phyloP scores from a whole-genome alignment of 495 filamentous ascomycete genomes.

The Thermochaetoides thermophila region DNA sequence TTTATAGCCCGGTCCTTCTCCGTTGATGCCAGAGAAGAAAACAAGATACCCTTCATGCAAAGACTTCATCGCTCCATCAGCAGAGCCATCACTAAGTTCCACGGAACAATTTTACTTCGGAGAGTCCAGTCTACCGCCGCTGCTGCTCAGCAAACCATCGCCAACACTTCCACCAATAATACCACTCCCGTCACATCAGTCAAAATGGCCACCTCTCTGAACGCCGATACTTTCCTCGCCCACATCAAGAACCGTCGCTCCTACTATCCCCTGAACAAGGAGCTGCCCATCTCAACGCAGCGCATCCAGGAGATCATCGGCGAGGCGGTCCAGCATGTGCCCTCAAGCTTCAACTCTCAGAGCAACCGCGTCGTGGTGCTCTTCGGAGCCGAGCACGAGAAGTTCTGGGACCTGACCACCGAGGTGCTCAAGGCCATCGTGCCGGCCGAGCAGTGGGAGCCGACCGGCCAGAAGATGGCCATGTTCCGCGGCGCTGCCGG shows the following conservation, averaged over 20 bases:
- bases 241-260: conserved; percentile 42
- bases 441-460: conserved; percentile 35
- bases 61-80: neutral
- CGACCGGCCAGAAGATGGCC: conserved; percentile 32
- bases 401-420: conserved; percentile 45
- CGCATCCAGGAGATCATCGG: conserved; percentile 42
- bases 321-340: conserved; percentile 37
- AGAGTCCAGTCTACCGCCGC: conserved; percentile 8
- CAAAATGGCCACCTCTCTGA: conserved; percentile 16
- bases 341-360: conserved; percentile 53
- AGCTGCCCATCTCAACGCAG: conserved; percentile 31
- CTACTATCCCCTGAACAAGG: conserved; percentile 44
- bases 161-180: conserved; percentile 7
- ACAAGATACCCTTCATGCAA: too few relatives aligned
- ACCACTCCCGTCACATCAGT: conserved; percentile 2
- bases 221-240: conserved; percentile 31
- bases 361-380: conserved; percentile 45
- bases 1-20: too few relatives aligned
- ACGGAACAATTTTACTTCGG: conserved; percentile 9
- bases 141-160: conserved; percentile 3
- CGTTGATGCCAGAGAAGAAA: too few relatives aligned
- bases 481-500: conserved; percentile 43
- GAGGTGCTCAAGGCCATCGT: conserved; percentile 42
- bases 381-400: conserved; percentile 46
- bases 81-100: conserved; percentile 5